Base-by-base conservation (phyloP, 306 rosid species). In the Canavalia gladiata region DNA sequence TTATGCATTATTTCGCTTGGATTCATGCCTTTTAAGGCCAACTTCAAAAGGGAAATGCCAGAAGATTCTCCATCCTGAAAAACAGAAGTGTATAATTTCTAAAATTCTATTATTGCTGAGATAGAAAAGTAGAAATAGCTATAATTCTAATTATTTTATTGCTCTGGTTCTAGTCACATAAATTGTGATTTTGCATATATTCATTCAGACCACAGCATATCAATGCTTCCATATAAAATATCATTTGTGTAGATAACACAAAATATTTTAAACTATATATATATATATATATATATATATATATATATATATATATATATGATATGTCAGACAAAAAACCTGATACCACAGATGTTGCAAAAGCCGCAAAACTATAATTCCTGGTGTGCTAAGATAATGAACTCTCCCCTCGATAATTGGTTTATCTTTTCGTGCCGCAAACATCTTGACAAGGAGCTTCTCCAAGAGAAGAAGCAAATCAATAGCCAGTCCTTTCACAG, bases 271-370 rank as follows among this genome's bases (percentile, higher is more conserved):
- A 80, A 63, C 51, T 18, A 75, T 64, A 67, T 73, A 80, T 80
- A 43, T 1, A 6, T 72, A 42, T 37, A 43, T 1, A 6, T 72
- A 42, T 37, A 43, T 1, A 6, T 72, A 42, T 37, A 43, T 1
- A 6, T 72, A 42, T 37, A n/a, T n/a, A n/a, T 18, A 75, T 64
- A 67, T 73, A 80, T 80, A 43, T 1, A 6, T 72, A 42, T 37
- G 77, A 54, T 43, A 59, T 35, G 76, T 62, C 83, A 69, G 74
- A 81, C 57, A 86, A 79, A 76, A 54, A 58, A 93, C 97, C 97
- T 91, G 94, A 87, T 80, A 82, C 96, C 96, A 93, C 73, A 88
- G 88, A 88, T 75, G 89, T 76, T 59, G 89, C 81, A 93, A 35
- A 81, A 88, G 94, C 83, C 94, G 86, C 73, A 70, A 87, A 73